These are phyloP conservation scores for Trypanosoma vivax DNA, from an alignment of 208 protist genomes.

Conservation along the genomic window DNA sequence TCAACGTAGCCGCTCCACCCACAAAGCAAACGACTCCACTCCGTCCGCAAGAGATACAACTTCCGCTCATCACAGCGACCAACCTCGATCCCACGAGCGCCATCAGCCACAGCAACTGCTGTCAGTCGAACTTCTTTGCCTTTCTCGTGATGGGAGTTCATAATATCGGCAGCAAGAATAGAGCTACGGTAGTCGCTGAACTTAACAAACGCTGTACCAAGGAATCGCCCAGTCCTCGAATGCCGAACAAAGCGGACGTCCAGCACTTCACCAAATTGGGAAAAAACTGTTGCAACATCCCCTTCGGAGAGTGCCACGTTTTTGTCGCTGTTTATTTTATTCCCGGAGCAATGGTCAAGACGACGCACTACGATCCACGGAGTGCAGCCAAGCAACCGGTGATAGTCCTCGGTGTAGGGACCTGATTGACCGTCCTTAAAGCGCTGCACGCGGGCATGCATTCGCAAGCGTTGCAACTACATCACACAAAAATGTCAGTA, in stretches of 20 bases:
- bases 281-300: constrained; percentile 82
- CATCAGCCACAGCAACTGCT: constrained; percentile 8
- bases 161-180: constrained; percentile 64
- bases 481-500: background rate
- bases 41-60: constrained; percentile 17
- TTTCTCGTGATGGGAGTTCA: constrained; percentile 72
- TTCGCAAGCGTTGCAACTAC: background rate
- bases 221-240: constrained; percentile 52
- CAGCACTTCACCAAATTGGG: constrained; percentile 77
- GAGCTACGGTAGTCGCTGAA: constrained; percentile 67
- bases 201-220: constrained; percentile 76
- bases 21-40: constrained; percentile 43
- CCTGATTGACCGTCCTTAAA: constrained; percentile 49
- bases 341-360: constrained; percentile 21
- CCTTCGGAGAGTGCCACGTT: constrained; percentile 57
- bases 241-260: constrained; percentile 78
- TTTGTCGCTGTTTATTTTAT: background rate
- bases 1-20: constrained; percentile 30
- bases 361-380: constrained; percentile 69
- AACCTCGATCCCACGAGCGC: constrained; percentile 47
- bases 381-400: constrained; percentile 53
- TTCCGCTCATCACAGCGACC: constrained; percentile 74
- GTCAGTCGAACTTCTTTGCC: constrained; percentile 45
- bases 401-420: constrained; percentile 64
- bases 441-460: constrained; percentile 10